A percentile compares a stretch with the other conserved stretches of the same genome.
These are phyloP conservation scores for Colletotrichum cuscutae DNA, from an alignment of 2,329 filamentous ascomycete genomes.

Conservation along the genomic window DNA sequence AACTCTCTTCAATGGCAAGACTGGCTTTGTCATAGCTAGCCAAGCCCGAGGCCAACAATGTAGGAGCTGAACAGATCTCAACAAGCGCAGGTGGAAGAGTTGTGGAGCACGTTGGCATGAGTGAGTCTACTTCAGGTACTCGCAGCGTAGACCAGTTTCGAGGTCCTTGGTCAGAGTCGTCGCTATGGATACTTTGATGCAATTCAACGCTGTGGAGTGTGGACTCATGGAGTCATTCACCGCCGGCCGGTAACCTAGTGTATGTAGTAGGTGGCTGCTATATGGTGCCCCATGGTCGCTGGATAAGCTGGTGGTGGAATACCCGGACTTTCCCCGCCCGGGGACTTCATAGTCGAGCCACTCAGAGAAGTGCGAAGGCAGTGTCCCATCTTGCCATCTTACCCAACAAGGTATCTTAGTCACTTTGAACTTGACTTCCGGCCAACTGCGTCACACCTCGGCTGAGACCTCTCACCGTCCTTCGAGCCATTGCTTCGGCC, in stretches of 20 bases:
- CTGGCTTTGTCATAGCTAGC: neutral
- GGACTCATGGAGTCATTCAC: conserved; percentile 21
- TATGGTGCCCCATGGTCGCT: neutral
- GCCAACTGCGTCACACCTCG: conserved; percentile 29
- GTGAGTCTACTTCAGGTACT: neutral
- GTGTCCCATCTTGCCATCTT: neutral
- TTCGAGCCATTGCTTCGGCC: conserved; percentile 10
- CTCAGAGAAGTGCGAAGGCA: neutral
- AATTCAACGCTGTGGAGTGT: neutral
- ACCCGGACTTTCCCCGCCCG: conserved; percentile 32
- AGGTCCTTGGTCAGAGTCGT: neutral
- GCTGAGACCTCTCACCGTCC: conserved; percentile 17
- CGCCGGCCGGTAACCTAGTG: neutral
- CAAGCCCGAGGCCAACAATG: neutral
- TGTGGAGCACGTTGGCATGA: neutral
- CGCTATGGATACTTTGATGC: neutral
- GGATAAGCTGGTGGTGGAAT: neutral
- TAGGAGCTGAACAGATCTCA: neutral
- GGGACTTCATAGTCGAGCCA: conserved; percentile 2
- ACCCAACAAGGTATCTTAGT: neutral
- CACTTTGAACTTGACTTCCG: neutral
- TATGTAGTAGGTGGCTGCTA: neutral
- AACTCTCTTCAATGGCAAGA: neutral
- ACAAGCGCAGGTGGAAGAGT: neutral
- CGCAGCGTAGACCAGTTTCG: neutral